Conservation (phyloP, 2,329 filamentous ascomycete species). For the Macroventuria anomochaeta region DNA sequence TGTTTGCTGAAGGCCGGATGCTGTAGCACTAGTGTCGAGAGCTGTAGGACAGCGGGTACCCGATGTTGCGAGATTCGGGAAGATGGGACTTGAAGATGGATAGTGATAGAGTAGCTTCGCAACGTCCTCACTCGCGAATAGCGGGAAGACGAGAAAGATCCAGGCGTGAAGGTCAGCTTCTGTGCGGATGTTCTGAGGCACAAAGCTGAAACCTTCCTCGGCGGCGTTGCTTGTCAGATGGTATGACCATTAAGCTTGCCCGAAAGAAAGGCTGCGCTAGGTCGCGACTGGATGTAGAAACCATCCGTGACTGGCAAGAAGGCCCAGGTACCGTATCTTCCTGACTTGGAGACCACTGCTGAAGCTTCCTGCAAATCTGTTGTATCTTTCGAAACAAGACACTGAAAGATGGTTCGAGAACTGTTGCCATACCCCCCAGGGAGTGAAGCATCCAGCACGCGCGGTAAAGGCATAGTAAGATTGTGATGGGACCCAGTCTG, state of each 20-base stretch:
- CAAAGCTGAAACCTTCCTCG: slow-evolving; percentile 58
- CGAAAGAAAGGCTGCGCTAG: slow-evolving; percentile 47
- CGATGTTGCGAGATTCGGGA: slow-evolving; percentile 36
- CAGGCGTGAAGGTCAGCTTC: slow-evolving; percentile 51
- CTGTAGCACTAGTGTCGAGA: slow-evolving; percentile 57
- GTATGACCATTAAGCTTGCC: slow-evolving; percentile 49
- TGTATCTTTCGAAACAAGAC: slow-evolving; percentile 48
- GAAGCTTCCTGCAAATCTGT: slow-evolving; percentile 49
- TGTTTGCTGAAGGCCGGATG: slow-evolving; percentile 62
- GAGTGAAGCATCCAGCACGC: slow-evolving; percentile 34
- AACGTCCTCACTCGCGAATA: slow-evolving; percentile 43
- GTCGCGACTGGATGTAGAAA: slow-evolving; percentile 47
- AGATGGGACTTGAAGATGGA: slow-evolving; percentile 26
- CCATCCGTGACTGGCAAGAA: slow-evolving; percentile 56
- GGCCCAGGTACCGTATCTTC: slow-evolving; percentile 51
- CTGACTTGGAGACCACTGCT: slow-evolving; percentile 38
- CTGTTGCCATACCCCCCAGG: slow-evolving; percentile 21
- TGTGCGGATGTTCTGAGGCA: slow-evolving; percentile 52
- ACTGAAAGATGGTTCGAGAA: slow-evolving; percentile 51
- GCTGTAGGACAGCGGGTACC: slow-evolving; percentile 53
- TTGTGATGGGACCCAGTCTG: slow-evolving; percentile 54
- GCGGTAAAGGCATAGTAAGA: slow-evolving; percentile 56
- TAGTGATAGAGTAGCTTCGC: slow-evolving; percentile 48
- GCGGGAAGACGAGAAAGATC: slow-evolving; percentile 54
- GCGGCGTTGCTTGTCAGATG: slow-evolving; percentile 55